Base-by-base conservation (phyloP, 2,329 filamentous ascomycete genomes). In the Alternaria solani region DNA sequence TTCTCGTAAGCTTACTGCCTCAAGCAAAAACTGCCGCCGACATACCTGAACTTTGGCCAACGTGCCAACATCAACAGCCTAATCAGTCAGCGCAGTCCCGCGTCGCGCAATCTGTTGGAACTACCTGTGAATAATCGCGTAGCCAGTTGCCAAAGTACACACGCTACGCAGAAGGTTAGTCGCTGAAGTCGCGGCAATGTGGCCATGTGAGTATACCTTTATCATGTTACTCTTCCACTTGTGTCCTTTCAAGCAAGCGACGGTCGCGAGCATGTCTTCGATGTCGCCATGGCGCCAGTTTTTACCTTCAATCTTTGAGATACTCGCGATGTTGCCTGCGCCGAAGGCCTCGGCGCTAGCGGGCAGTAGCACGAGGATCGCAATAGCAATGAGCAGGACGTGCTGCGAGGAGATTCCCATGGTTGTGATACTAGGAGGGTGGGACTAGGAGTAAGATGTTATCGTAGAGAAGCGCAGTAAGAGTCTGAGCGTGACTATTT, bases 61-160 rank as follows among this genome's bases (percentile, higher is more conserved):
- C 8, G 84, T 85, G 7, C 82, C 84, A 28, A 83, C 82, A 71
- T 87, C 85, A 55, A 87, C 81, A 62, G 85, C 84, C 78, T 87
- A 14, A 71, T 32, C 76, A 61, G 61, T 81, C 75, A 73, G 82
- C 78, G 69, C 75, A 65, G 75, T 62, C 23, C 6, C 18, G 7
- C 20, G 20, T 82, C 80, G 30, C n/a, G 14, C 4, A 16, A 4
- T 38, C 4, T 16, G 5, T n/a, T 4, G 49, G 12, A 48, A 84
- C 75, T 60, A 85, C 84, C 75, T 86, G 84, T 42, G 80, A 83
- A 72, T 86, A 86, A 69, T 86, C 84, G 55, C 84, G 81, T 34
- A 80, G 67, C 78, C 78, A 80, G 66, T 80, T 80, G 30, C 81
- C 81, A 73, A 83, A 82, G 66, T 81, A 76, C 39, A 82, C 73